phyloP scores from a whole-genome alignment of 2,329 filamentous ascomycete genomes.

The Nigrospora osmanthi region DNA sequence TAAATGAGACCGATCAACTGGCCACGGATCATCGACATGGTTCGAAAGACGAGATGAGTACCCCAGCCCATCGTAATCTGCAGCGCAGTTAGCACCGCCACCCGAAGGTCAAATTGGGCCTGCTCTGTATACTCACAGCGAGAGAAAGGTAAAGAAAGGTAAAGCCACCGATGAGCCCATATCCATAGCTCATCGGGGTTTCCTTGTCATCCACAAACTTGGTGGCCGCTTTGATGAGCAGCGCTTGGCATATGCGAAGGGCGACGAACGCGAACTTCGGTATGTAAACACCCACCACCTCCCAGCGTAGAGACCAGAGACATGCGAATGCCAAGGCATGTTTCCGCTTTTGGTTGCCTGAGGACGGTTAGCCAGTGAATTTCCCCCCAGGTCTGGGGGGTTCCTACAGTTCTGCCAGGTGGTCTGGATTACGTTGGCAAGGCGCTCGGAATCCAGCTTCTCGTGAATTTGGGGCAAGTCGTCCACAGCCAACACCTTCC shows the following conservation, averaged over 20 bases:
- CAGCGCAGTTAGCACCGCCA: background rate
- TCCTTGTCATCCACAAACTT: background rate
- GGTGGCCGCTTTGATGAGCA: constrained; percentile 3
- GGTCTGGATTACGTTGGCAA: background rate
- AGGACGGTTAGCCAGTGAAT: background rate
- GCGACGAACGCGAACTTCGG: constrained; percentile 4
- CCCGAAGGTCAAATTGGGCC: background rate
- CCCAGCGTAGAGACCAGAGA: constrained; percentile 4
- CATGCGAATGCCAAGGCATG: constrained; percentile 5
- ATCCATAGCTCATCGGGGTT: constrained; percentile 1
- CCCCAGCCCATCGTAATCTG: constrained; percentile 4
- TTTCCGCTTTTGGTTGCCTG: constrained; percentile 2
- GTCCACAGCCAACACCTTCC: constrained; percentile 15
- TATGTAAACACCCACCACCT: constrained; percentile 2
- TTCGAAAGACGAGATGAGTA: constrained; percentile 1
- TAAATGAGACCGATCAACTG: constrained; percentile 4
- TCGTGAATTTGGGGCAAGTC: constrained; percentile 6
- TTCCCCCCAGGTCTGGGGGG: too few relatives aligned
- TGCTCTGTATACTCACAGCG: background rate
- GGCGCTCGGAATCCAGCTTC: constrained; percentile 2
- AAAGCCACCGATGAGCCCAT: constrained; percentile 5
- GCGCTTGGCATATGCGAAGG: constrained; percentile 4
- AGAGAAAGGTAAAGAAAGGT: constrained; percentile 2
- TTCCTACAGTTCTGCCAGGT: constrained; percentile 1
- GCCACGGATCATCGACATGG: constrained; percentile 7